Conservation (phyloP, 208 protist species). For the Sergeia podlipaevii region DNA sequence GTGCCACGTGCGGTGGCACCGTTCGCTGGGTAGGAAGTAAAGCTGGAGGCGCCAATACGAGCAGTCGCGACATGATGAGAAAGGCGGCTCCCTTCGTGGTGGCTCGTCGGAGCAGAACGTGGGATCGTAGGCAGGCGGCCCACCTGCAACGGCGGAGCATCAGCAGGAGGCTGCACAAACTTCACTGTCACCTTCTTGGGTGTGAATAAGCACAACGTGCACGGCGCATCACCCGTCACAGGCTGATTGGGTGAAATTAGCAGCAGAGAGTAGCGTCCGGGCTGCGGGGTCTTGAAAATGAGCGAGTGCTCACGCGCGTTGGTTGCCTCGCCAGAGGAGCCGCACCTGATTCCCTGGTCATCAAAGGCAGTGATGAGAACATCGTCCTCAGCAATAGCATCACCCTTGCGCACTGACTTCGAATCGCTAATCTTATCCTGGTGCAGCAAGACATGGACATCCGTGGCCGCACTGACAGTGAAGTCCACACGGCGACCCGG, state of each 20-base stretch:
- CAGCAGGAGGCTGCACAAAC: conserved; percentile 40
- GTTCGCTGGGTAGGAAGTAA: too few species aligned
- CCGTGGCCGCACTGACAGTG: conserved; percentile 38
- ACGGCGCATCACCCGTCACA: conserved; percentile 46
- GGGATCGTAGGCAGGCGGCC: conserved; percentile 38
- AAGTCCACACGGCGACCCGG: conserved; percentile 58
- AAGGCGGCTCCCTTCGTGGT: conserved; percentile 6
- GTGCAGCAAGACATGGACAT: conserved; percentile 76
- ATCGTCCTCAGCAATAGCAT: conserved; percentile 60
- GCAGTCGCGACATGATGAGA: background rate
- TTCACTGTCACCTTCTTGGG: conserved; percentile 51
- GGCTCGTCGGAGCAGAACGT: background rate
- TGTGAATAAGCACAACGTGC: conserved; percentile 59
- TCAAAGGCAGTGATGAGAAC: conserved; percentile 60
- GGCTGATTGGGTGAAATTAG: conserved; percentile 37
- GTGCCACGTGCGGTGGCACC: conserved; percentile 5
- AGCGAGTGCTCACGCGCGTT: conserved; percentile 85
- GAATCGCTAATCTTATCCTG: conserved; percentile 59
- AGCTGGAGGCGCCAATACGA: conserved; percentile 2
- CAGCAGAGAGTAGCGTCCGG: conserved; percentile 58
- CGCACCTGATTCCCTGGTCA: conserved; percentile 48
- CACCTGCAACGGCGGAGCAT: conserved; percentile 41
- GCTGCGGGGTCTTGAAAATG: conserved; percentile 39
- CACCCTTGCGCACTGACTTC: conserved; percentile 25
- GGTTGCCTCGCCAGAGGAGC: conserved; percentile 52